These are phyloP conservation scores for Misopates orontium DNA, from an alignment of 257 asterid genomes.

Conservation along the genomic window DNA sequence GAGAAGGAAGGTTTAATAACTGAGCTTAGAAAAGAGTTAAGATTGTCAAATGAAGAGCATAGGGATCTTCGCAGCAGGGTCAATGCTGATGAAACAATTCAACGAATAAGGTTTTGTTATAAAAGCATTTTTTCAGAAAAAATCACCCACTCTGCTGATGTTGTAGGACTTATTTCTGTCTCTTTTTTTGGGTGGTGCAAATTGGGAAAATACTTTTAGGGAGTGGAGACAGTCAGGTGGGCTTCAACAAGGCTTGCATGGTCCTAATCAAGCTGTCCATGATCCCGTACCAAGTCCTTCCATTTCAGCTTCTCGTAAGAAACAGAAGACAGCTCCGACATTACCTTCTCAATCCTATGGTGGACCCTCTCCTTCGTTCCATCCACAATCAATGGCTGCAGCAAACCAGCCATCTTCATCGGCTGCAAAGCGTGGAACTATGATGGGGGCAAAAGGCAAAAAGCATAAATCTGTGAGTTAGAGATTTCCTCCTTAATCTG, in stretches of 20 bases:
- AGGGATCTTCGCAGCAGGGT: constrained; percentile 79
- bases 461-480: constrained; percentile 60
- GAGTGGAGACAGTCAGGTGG: constrained; percentile 65
- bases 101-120: constrained; percentile 66
- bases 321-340: constrained; percentile 52
- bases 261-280: constrained; percentile 52
- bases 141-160: no score
- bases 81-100: constrained; percentile 72
- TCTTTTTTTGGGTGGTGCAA: background rate
- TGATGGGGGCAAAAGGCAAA: constrained; percentile 54
- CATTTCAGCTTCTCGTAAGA: constrained; percentile 71
- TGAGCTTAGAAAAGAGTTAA: constrained; percentile 90
- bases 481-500: constrained; percentile 9
- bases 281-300: constrained; percentile 65
- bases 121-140: constrained; percentile 14
- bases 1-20: constrained; percentile 89
- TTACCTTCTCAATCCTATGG: constrained; percentile 57
- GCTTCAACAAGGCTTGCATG: constrained; percentile 46
- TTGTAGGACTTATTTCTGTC: background rate
- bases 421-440: constrained; percentile 62
- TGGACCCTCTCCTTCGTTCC: constrained; percentile 52
- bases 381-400: constrained; percentile 40
- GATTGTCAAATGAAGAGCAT: constrained; percentile 89
- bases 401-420: constrained; percentile 69
- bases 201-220: constrained; percentile 39